Evolutionary conservation across 2,329 filamentous ascomycete species (phyloP).

Genomic region (Claviceps sp.): DNA sequence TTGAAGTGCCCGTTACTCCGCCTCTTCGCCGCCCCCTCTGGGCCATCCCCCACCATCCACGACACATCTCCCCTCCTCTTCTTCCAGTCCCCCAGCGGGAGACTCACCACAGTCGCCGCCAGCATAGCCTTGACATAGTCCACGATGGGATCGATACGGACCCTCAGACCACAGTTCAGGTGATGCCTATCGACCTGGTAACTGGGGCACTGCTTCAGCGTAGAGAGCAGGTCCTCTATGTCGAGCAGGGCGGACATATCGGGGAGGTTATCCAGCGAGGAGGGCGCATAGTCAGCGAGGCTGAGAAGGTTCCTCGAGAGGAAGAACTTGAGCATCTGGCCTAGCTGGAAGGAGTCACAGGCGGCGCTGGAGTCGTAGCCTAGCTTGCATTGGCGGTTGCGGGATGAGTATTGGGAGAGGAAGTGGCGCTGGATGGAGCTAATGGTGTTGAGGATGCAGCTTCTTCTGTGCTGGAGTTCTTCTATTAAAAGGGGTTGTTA

Average conservation of each 20-base stretch:
- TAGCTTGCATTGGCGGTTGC: conserved; percentile 54
- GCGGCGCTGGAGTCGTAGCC: conserved; percentile 60
- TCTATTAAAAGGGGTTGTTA: conserved; percentile 24
- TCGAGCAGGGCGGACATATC: conserved; percentile 45
- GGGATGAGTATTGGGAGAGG: conserved; percentile 51
- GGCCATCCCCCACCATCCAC: conserved; percentile 21
- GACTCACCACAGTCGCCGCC: conserved; percentile 28
- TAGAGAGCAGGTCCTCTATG: conserved; percentile 44
- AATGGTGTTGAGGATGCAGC: conserved; percentile 53
- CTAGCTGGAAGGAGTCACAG: conserved; percentile 67
- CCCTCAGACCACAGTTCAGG: conserved; percentile 57
- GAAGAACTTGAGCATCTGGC: conserved; percentile 64
- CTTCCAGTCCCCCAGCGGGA: conserved; percentile 34
- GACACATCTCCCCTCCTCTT: conserved; percentile 23
- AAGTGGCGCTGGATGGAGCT: conserved; percentile 59
- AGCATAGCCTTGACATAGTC: conserved; percentile 49
- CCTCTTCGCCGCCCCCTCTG: conserved; percentile 6
- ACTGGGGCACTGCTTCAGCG: conserved; percentile 50
- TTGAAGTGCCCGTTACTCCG: background rate
- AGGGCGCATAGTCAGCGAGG: conserved; percentile 41
- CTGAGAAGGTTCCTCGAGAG: conserved; percentile 45
- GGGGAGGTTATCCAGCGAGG: conserved; percentile 29
- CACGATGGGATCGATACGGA: conserved; percentile 50
- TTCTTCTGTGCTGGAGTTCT: conserved; percentile 52
- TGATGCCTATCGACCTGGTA: conserved; percentile 68